A percentile compares a stretch with the other conserved stretches of the same genome.
These are phyloP conservation scores for Hyaloperonospora brassicae DNA, from an alignment of 352 stramenopile species.

Conservation along the genomic window DNA sequence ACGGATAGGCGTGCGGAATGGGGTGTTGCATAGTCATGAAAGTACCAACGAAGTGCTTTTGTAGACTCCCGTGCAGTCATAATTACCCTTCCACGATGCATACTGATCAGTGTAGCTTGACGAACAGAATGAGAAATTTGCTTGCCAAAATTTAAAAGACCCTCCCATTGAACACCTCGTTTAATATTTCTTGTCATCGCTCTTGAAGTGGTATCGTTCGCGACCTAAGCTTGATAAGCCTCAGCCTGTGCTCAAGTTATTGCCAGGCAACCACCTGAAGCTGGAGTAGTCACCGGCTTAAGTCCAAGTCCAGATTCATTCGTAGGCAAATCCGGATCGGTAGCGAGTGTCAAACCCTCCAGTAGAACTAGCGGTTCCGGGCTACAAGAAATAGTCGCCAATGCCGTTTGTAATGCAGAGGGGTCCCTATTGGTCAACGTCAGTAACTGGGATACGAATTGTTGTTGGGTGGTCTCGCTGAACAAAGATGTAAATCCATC, in stretches of 20 bases:
- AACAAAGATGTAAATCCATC: too few species aligned
- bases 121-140: not conserved
- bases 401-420: too few species aligned
- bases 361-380: too few species aligned
- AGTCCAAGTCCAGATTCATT: not conserved
- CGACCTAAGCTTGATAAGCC: not conserved
- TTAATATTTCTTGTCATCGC: not conserved
- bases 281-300: not conserved
- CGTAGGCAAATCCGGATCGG: too few species aligned
- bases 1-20: not conserved
- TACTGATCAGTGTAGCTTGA: not conserved
- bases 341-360: too few species aligned
- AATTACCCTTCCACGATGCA: not conserved
- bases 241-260: constrained; percentile 4
- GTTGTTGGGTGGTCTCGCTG: too few species aligned
- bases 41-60: constrained; percentile 13
- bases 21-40: not conserved
- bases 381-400: too few species aligned
- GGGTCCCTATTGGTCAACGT: too few species aligned
- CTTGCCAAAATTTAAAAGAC: not conserved
- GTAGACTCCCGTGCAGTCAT: constrained; percentile 1
- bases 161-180: not conserved
- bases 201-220: not conserved
- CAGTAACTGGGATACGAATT: too few species aligned
- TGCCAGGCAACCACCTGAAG: constrained; percentile 4